phyloP scores from a whole-genome alignment of 2,329 filamentous ascomycete genomes.

The Pezicula rhizophila region DNA sequence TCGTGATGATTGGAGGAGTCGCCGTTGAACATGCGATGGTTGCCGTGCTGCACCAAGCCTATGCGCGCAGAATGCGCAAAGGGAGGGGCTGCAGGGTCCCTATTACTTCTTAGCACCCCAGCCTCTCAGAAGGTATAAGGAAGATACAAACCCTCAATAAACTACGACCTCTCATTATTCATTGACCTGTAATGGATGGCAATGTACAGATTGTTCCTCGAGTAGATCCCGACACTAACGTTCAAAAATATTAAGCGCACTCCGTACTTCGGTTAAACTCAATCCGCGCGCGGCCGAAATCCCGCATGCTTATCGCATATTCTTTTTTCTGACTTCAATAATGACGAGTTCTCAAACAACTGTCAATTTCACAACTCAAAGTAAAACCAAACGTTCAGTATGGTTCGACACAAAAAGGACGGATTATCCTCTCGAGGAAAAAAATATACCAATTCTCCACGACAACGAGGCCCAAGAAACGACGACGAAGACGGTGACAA shows the following conservation, averaged over 20 bases:
- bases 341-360: not conserved
- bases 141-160: slow-evolving; percentile 20
- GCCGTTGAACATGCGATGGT: slow-evolving; percentile 25
- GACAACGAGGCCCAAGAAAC: slow-evolving; percentile 45
- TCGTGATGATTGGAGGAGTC: slow-evolving; percentile 26
- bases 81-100: slow-evolving; percentile 21
- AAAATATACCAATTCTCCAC: slow-evolving; percentile 56
- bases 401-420: slow-evolving; percentile 98
- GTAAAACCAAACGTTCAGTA: slow-evolving; percentile 31
- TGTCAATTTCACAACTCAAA: not conserved
- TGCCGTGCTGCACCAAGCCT: slow-evolving; percentile 22
- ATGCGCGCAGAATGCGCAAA: slow-evolving; percentile 29
- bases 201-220: slow-evolving; percentile 1
- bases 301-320: not conserved
- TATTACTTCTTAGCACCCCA: slow-evolving; percentile 9
- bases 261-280: not conserved
- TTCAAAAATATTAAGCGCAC: not conserved
- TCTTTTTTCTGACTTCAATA: not conserved
- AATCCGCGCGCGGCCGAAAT: not conserved
- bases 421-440: slow-evolving; percentile 54
- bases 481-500: slow-evolving; percentile 34
- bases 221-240: not conserved
- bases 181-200: slow-evolving; percentile 7
- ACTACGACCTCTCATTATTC: slow-evolving; percentile 25
- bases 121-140: not conserved